Conservation (phyloP, 2,329 filamentous ascomycete species). For the Fusarium verrucosum region DNA sequence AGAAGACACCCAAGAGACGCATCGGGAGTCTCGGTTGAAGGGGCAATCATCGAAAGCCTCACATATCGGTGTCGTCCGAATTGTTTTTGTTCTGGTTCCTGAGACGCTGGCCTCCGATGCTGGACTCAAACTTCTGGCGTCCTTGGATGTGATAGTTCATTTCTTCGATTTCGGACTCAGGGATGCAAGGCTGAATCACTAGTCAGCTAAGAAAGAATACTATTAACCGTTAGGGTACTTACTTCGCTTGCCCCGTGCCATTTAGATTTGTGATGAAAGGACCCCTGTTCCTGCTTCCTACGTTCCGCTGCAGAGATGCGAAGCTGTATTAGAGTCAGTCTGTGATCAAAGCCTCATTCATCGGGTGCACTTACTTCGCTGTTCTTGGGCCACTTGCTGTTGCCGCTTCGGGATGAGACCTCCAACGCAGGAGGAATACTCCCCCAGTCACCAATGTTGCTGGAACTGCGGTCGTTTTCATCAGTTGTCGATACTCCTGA, state of each 20-base stretch:
- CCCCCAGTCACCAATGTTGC: slow-evolving; percentile 24
- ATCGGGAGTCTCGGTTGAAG: neutral
- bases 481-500: slow-evolving; percentile 17
- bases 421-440: neutral
- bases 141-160: neutral
- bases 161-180: no score
- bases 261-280: neutral
- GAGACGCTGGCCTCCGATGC: slow-evolving; percentile 16
- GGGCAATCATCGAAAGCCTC: neutral
- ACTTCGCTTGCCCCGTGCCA: neutral
- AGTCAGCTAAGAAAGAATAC: neutral
- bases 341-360: neutral
- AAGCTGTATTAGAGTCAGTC: slow-evolving; percentile 7
- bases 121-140: slow-evolving; percentile 18
- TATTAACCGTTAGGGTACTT: neutral
- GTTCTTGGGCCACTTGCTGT: slow-evolving; percentile 41
- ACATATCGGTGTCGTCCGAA: neutral
- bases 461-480: slow-evolving; percentile 9
- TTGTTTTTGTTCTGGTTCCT: slow-evolving; percentile 38
- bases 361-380: slow-evolving; percentile 25
- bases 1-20: neutral
- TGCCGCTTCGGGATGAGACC: slow-evolving; percentile 1
- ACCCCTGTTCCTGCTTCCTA: slow-evolving; percentile 11
- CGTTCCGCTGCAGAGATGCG: slow-evolving; percentile 33
- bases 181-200: neutral